Conservation (phyloP, 2,329 filamentous ascomycete genomes). For the Trichoderma sp. region DNA sequence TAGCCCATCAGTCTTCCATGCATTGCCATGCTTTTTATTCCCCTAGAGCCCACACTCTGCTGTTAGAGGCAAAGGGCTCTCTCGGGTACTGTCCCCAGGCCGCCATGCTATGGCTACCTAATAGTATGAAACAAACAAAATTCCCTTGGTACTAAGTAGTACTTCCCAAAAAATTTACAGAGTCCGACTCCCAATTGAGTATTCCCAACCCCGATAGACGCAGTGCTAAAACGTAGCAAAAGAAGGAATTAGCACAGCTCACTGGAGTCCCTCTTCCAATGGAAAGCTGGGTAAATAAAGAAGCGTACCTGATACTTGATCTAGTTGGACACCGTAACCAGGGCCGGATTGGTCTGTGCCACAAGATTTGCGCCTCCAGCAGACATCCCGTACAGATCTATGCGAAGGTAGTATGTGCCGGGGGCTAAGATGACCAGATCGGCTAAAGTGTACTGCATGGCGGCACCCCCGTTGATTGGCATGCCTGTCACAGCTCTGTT, state of each 20-base stretch:
- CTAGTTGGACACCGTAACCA: conserved; percentile 23
- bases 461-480: conserved; percentile 17
- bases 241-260: not conserved
- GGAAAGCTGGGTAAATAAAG: not conserved
- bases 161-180: not conserved
- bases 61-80: not conserved
- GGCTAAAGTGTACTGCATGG: conserved; percentile 31
- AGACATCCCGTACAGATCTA: conserved; percentile 33
- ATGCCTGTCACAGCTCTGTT: conserved; percentile 26
- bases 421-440: conserved; percentile 28
- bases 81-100: not conserved
- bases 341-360: conserved; percentile 25
- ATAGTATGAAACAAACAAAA: not conserved
- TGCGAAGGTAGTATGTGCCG: conserved; percentile 31
- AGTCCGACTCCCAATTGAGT: not conserved
- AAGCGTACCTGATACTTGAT: not conserved
- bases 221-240: not conserved
- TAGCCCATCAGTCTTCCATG: not conserved
- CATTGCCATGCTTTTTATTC: not conserved
- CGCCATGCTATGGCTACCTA: not conserved
- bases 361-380: conserved; percentile 16
- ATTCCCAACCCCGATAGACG: not conserved
- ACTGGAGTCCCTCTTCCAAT: not conserved
- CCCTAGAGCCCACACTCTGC: not conserved
- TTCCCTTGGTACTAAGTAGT: not conserved